Evolutionary conservation across 768 basidiomycete genomes (phyloP).

Genomic region (Amanita molliuscula): DNA sequence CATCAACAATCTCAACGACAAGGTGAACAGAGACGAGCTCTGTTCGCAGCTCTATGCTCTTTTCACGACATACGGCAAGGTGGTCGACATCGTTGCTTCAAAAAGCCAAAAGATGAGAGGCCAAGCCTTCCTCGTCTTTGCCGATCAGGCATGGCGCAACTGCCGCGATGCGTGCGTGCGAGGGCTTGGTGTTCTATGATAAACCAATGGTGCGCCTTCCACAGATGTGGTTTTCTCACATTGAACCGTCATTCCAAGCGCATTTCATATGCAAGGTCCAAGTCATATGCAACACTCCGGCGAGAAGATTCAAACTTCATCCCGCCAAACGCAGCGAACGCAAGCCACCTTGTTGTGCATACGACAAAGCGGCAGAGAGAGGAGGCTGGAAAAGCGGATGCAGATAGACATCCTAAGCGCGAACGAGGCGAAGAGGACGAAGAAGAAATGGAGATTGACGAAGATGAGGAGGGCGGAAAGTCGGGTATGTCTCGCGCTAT

Average conservation of each 20-base stretch:
- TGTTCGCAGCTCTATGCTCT: constrained; percentile 73
- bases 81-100: constrained; percentile 88
- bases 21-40: constrained; percentile 87
- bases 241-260: constrained; percentile 35
- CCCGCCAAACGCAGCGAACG: constrained; percentile 57
- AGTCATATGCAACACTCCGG: constrained; percentile 76
- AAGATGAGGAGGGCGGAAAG: constrained; percentile 58
- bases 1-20: constrained; percentile 88
- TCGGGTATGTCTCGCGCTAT: constrained; percentile 34
- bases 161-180: constrained; percentile 84
- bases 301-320: constrained; percentile 77
- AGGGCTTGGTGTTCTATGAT: constrained; percentile 89
- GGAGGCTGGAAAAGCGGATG: constrained; percentile 37
- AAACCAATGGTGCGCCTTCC: constrained; percentile 71
- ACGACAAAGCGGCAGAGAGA: constrained; percentile 63
- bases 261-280: constrained; percentile 84
- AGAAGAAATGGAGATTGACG: constrained; percentile 92
- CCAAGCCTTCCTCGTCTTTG: constrained; percentile 94
- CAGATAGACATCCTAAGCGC: constrained; percentile 52
- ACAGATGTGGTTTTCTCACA: constrained; percentile 2
- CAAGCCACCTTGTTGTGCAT: constrained; percentile 33
- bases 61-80: constrained; percentile 88
- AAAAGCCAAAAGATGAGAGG: constrained; percentile 82
- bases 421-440: constrained; percentile 69
- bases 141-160: constrained; percentile 86